phyloP scores from a whole-genome alignment of 495 filamentous ascomycete genomes.

The Penicillium argentinense region DNA sequence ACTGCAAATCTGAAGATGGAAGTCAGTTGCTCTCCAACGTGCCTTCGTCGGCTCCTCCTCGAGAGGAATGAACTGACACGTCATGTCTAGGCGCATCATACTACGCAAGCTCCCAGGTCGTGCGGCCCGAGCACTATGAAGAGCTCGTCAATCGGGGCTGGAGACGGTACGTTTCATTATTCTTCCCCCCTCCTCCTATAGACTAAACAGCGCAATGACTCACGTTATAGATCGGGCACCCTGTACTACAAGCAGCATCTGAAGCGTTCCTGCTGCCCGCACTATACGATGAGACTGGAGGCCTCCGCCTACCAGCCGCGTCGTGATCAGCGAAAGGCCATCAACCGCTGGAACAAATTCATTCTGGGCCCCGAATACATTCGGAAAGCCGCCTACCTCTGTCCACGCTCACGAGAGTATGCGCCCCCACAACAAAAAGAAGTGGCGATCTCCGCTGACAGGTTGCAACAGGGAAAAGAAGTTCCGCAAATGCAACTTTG shows the following conservation, averaged over 20 bases:
- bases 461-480: constrained; percentile 60
- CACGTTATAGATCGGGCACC: constrained; percentile 59
- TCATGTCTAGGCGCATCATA: constrained; percentile 71
- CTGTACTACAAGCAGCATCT: constrained; percentile 92
- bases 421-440: constrained; percentile 19
- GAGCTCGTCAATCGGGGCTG: constrained; percentile 81
- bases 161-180: constrained; percentile 61
- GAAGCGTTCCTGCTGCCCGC: constrained; percentile 83
- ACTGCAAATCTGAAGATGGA: constrained; percentile 54
- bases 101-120: constrained; percentile 67
- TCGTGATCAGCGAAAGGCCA: constrained; percentile 79
- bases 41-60: constrained; percentile 2
- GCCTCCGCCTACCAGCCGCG: constrained; percentile 66
- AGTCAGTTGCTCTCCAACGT: constrained; percentile 40
- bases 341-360: constrained; percentile 89
- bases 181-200: neutral
- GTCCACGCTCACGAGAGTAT: constrained; percentile 75
- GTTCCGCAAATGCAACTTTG: constrained; percentile 69
- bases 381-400: constrained; percentile 66
- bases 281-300: constrained; percentile 88
- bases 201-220: constrained; percentile 6
- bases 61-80: constrained; percentile 17
- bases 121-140: constrained; percentile 77
- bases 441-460: constrained; percentile 10
- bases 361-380: constrained; percentile 78